Evolutionary conservation across 148 eudicot genomes (phyloP).

Genomic region (Nepenthes gracilis): DNA sequence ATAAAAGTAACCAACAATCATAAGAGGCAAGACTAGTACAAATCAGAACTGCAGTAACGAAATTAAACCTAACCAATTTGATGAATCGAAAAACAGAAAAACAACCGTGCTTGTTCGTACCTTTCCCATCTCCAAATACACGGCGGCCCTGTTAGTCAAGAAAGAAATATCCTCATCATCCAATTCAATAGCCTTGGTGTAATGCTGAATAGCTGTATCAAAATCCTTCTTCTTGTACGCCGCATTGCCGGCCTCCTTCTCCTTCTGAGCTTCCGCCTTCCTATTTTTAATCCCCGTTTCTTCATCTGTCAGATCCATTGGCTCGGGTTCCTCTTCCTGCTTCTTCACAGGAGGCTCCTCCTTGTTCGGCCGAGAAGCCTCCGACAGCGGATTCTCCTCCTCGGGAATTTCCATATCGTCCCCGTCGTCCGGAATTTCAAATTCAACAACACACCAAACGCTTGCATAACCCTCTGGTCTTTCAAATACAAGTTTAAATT

Average conservation of each 20-base stretch:
- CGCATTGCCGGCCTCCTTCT: conserved; percentile 87
- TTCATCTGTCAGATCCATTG: conserved; percentile 37
- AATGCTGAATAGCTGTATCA: conserved; percentile 59
- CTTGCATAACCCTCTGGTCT: conserved; percentile 96
- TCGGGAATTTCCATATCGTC: conserved; percentile 12
- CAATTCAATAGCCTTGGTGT: conserved; percentile 58
- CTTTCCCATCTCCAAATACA: conserved; percentile 90
- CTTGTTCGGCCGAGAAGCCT: conserved; percentile 17
- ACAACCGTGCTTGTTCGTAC: conserved; percentile 15
- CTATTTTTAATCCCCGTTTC: conserved; percentile 43
- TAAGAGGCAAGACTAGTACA: too few species aligned
- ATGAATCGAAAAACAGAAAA: neutral
- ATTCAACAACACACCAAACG: conserved; percentile 64
- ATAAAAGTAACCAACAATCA: too few species aligned
- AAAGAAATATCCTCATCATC: conserved; percentile 87
- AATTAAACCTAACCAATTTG: neutral
- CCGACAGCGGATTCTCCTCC: conserved; percentile 1
- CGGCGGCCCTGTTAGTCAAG: conserved; percentile 93
- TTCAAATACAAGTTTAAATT: conserved; percentile 75
- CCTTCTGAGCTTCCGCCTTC: conserved; percentile 60
- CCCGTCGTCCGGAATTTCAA: conserved; percentile 33
- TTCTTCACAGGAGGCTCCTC: conserved; percentile 31
- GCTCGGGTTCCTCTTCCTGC: conserved; percentile 34
- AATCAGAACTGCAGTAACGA: too few species aligned
- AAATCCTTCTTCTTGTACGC: conserved; percentile 96